Percentiles rank a stretch among this genome's conserved stretches.
Conservation (phyloP, 31 red algal genomes). For the Endocladia muricata region DNA sequence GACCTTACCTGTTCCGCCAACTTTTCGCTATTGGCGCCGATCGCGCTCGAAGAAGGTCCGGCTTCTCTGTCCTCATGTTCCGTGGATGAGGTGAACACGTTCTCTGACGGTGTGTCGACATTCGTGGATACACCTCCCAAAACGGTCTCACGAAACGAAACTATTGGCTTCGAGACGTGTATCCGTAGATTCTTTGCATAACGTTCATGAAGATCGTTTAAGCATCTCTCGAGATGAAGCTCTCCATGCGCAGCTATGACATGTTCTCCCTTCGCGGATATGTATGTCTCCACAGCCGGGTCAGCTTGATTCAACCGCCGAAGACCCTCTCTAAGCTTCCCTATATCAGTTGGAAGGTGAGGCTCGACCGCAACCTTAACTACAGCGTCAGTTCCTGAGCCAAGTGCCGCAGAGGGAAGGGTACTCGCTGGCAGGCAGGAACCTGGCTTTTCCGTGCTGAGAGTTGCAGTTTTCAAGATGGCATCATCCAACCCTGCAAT, state of each 20-base stretch:
- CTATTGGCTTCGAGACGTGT: slow-evolving; percentile 84
- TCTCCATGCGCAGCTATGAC: slow-evolving; percentile 87
- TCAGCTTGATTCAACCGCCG: slow-evolving; percentile 85
- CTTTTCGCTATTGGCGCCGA: too few species aligned
- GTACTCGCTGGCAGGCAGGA: slow-evolving; percentile 57
- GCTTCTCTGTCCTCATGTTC: neutral
- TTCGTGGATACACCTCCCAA: slow-evolving; percentile 48
- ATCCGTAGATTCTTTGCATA: slow-evolving; percentile 75
- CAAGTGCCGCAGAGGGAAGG: slow-evolving; percentile 7
- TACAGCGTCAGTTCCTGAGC: slow-evolving; percentile 43
- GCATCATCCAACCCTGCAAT: slow-evolving; percentile 74
- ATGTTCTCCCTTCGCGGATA: slow-evolving; percentile 76
- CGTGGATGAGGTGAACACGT: too few species aligned
- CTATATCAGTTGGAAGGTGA: slow-evolving; percentile 51
- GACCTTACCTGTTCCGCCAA: too few species aligned
- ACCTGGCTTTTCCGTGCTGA: slow-evolving; percentile 78
- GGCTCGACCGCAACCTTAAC: slow-evolving; percentile 93
- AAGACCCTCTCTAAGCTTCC: slow-evolving; percentile 70
- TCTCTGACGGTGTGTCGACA: slow-evolving; percentile 20
- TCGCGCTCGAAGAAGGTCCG: too few species aligned
- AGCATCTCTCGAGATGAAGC: slow-evolving; percentile 93
- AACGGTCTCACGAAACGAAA: slow-evolving; percentile 87
- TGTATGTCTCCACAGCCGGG: slow-evolving; percentile 84
- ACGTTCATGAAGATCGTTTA: slow-evolving; percentile 77
- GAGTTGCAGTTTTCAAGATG: slow-evolving; percentile 87